These are phyloP conservation scores for Stropharia rugosoannulata DNA, from an alignment of 768 basidiomycete species.

Conservation along the genomic window DNA sequence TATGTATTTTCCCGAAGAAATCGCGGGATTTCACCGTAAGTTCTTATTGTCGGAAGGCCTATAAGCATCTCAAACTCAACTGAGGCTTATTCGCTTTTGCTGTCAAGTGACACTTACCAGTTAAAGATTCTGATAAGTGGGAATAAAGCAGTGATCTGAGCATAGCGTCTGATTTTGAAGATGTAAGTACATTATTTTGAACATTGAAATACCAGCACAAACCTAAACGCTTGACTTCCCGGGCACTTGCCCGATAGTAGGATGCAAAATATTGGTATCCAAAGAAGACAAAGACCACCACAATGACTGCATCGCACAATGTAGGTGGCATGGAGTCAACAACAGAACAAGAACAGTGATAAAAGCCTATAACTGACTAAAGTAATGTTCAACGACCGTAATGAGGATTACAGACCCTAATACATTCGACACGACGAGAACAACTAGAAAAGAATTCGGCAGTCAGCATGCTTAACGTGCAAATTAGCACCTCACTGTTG, in stretches of 20 bases:
- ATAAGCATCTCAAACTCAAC: not conserved
- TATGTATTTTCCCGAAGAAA: slow-evolving; percentile 66
- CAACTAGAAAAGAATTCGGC: slow-evolving; percentile 30
- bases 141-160: slow-evolving; percentile 75
- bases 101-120: slow-evolving; percentile 33
- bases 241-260: slow-evolving; percentile 70
- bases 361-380: slow-evolving; percentile 40
- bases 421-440: slow-evolving; percentile 49
- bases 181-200: not conserved
- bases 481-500: too few relatives aligned
- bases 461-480: not conserved
- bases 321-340: too few relatives aligned
- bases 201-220: not conserved
- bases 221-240: slow-evolving; percentile 64
- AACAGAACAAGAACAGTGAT: not conserved
- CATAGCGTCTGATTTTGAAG: slow-evolving; percentile 50
- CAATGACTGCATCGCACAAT: slow-evolving; percentile 40
- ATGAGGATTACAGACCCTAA: slow-evolving; percentile 55
- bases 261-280: slow-evolving; percentile 65
- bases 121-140: slow-evolving; percentile 76
- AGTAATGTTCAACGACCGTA: slow-evolving; percentile 58
- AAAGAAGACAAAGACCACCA: slow-evolving; percentile 48
- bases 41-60: slow-evolving; percentile 67
- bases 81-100: not conserved
- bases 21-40: slow-evolving; percentile 61